phyloP scores from a whole-genome alignment of 768 basidiomycete species.

The Tremella mesenterica region DNA sequence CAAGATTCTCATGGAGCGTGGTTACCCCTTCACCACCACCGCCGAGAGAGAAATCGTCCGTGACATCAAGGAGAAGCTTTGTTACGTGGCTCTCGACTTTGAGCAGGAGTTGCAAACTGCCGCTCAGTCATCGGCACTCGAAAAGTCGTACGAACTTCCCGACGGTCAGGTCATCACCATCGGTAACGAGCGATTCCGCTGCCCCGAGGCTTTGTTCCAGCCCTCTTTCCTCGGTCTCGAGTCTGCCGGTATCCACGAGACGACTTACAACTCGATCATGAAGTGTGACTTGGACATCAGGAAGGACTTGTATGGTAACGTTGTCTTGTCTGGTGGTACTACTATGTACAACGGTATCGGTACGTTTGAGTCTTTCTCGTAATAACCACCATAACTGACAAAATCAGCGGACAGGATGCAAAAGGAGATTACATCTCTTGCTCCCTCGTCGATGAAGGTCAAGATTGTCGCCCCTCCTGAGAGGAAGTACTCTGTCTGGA shows the following conservation, averaged over 20 bases:
- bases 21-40: constrained; percentile 87
- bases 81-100: constrained; percentile 89
- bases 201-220: constrained; percentile 59
- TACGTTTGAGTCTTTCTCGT: too few species aligned
- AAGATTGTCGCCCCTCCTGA: constrained; percentile 91
- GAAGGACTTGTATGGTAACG: constrained; percentile 64
- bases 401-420: constrained; percentile 74
- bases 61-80: constrained; percentile 96
- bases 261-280: constrained; percentile 65
- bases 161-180: constrained; percentile 91
- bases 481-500: constrained; percentile 94
- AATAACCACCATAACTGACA: constrained; percentile 9
- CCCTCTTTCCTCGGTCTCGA: constrained; percentile 69
- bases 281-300: constrained; percentile 57
- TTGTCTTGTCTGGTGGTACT: constrained; percentile 80
- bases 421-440: constrained; percentile 77
- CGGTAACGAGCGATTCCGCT: constrained; percentile 77
- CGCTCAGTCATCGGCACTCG: constrained; percentile 75
- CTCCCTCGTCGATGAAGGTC: constrained; percentile 87
- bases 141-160: constrained; percentile 90
- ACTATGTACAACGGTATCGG: constrained; percentile 92
- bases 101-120: constrained; percentile 88
- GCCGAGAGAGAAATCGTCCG: constrained; percentile 90
- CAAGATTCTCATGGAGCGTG: constrained; percentile 61
- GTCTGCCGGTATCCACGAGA: constrained; percentile 85